A percentile compares a stretch with the other conserved stretches of the same genome.
Conservation (phyloP, 805 yeast species). For the Isabelozyma gotoi region DNA sequence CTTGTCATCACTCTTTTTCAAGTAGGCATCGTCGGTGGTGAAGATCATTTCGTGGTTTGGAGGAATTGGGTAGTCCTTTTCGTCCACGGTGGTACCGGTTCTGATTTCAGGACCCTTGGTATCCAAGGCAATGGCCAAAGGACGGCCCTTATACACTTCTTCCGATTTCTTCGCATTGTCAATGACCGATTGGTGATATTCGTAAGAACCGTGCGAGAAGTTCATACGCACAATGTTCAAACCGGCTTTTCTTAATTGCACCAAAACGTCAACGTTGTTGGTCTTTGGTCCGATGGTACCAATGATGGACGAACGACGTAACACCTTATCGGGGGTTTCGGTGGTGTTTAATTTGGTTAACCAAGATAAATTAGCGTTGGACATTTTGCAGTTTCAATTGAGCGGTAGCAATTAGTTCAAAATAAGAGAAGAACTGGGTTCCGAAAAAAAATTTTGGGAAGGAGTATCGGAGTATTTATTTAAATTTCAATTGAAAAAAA, state of each 20-base stretch:
- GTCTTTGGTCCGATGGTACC: conserved; percentile 99
- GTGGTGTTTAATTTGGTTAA: conserved; percentile 72
- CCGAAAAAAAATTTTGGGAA: not conserved
- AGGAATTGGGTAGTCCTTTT: conserved; percentile 76
- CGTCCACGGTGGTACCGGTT: conserved; percentile 90
- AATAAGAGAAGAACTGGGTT: not conserved
- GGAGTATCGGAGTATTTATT: not conserved
- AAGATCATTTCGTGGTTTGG: conserved; percentile 89
- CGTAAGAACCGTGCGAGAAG: conserved; percentile 98
- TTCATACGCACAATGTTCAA: conserved; percentile 98
- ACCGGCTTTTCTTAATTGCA: conserved; percentile 92
- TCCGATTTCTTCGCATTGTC: conserved; percentile 96
- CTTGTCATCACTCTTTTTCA: conserved; percentile 69
- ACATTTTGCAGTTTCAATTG: conserved; percentile 21
- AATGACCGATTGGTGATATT: conserved; percentile 94
- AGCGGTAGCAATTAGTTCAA: conserved; percentile 5
- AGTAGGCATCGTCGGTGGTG: conserved; percentile 84
- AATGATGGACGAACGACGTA: conserved; percentile 93
- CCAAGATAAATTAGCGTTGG: conserved; percentile 67
- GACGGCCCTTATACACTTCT: conserved; percentile 89
- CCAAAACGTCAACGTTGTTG: conserved; percentile 81
- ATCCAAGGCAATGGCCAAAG: conserved; percentile 96
- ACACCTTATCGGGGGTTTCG: conserved; percentile 72
- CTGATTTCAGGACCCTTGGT: conserved; percentile 99
- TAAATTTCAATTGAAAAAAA: not conserved